A percentile compares a stretch with the other conserved stretches of the same genome.
These are phyloP conservation scores for Magnusiomyces paraingens DNA, from an alignment of 1,139 yeast species.

Conservation along the genomic window DNA sequence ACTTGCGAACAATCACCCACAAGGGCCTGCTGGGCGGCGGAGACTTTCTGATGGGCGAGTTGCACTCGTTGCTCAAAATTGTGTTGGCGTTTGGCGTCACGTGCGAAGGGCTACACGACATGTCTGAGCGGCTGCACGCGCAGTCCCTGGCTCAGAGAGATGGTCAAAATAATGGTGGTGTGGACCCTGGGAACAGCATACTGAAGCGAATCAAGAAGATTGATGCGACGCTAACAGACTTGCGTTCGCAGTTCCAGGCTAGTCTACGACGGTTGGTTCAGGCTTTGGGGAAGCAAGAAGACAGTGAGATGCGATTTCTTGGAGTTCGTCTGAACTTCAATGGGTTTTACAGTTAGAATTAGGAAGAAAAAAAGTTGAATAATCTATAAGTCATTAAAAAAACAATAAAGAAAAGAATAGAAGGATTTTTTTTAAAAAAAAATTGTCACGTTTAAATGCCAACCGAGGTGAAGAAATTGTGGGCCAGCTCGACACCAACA, in stretches of 20 bases:
- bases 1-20: constrained; percentile 31
- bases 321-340: constrained; percentile 36
- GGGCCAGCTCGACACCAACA: constrained; percentile 88
- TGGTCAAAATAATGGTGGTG: not conserved
- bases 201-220: constrained; percentile 16
- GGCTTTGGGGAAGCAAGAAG: constrained; percentile 29
- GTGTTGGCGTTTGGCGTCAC: constrained; percentile 25
- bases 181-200: not conserved
- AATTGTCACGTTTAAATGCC: constrained; percentile 13
- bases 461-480: constrained; percentile 45
- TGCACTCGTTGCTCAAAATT: constrained; percentile 33
- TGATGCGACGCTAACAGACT: constrained; percentile 14
- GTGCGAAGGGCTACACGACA: constrained; percentile 25
- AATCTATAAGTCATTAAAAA: not conserved
- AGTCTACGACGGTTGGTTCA: constrained; percentile 25
- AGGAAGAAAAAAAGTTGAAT: not conserved
- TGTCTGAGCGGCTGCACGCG: constrained; percentile 15
- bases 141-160: constrained; percentile 1
- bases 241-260: constrained; percentile 22
- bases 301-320: constrained; percentile 34
- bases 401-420: not conserved
- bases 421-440: not conserved
- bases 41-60: constrained; percentile 27
- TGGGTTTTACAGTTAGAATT: constrained; percentile 27
- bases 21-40: constrained; percentile 36